Conservation (phyloP, 345 rosid genomes). For the Cardamine chenopodiifolia region DNA sequence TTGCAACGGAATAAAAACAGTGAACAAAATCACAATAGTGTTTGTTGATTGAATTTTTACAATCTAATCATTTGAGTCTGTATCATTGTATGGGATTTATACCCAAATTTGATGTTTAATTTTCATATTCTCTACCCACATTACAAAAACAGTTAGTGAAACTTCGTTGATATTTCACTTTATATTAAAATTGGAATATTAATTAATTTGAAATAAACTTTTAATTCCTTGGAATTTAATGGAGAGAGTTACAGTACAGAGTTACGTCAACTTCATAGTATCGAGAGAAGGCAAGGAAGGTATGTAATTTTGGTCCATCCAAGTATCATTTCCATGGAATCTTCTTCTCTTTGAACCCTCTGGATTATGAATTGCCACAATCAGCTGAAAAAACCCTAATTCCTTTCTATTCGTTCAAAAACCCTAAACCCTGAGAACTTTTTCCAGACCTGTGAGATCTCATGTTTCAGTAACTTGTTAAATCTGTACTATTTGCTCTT, state of each 20-base stretch:
- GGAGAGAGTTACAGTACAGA: slow-evolving; percentile 20
- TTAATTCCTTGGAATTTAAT: not conserved
- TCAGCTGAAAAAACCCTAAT: slow-evolving; percentile 22
- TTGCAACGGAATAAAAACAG: not conserved
- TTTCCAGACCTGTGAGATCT: not conserved
- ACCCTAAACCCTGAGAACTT: slow-evolving; percentile 35
- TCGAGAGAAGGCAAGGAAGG: slow-evolving; percentile 26
- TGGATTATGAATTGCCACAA: not conserved
- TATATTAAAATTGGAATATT: not conserved
- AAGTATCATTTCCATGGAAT: slow-evolving; percentile 19
- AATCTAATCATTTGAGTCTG: not conserved
- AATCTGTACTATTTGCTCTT: slow-evolving; percentile 4
- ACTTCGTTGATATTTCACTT: not conserved
- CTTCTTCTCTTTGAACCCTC: slow-evolving; percentile 5
- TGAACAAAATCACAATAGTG: not conserved
- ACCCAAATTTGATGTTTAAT: not conserved
- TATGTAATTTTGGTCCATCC: slow-evolving; percentile 13
- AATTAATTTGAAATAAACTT: not conserved
- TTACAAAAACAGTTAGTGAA: not conserved
- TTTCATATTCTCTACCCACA: not conserved
- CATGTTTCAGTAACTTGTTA: slow-evolving; percentile 11
- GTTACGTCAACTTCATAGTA: slow-evolving; percentile 16
- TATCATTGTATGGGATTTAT: too few species aligned
- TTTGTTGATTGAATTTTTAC: not conserved
- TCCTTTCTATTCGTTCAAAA: slow-evolving; percentile 23